Conservation (phyloP, 208 protist species). For the Crithidia brevicula region DNA sequence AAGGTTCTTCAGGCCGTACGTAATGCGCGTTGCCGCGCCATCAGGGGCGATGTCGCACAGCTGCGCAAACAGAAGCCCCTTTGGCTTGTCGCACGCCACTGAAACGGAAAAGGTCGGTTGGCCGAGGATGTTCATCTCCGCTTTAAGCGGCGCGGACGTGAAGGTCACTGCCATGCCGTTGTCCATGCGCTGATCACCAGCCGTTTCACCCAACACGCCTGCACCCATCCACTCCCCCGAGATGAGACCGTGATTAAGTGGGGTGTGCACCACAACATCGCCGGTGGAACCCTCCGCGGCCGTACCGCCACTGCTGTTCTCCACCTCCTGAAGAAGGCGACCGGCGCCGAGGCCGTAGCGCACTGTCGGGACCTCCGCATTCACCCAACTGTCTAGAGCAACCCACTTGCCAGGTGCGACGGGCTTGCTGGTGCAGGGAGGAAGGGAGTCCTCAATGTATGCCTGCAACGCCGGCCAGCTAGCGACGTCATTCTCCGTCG, state of each 20-base stretch:
- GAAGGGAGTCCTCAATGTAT: conserved; percentile 57
- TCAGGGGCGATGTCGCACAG: conserved; percentile 59
- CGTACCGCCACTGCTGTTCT: background rate
- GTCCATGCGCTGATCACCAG: conserved; percentile 69
- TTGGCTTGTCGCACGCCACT: conserved; percentile 54
- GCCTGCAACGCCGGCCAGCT: conserved; percentile 46
- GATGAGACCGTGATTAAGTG: conserved; percentile 65
- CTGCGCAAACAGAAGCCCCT: conserved; percentile 69
- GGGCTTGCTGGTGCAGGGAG: conserved; percentile 50
- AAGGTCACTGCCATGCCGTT: conserved; percentile 67
- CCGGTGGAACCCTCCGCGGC: no score
- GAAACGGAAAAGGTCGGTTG: conserved; percentile 49
- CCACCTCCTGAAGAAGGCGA: conserved; percentile 10
- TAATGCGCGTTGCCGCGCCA: conserved; percentile 58
- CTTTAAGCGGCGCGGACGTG: conserved; percentile 36
- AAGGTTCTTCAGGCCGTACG: conserved; percentile 63
- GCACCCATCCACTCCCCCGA: conserved; percentile 70
- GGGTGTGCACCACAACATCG: conserved; percentile 49
- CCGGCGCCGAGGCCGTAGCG: conserved; percentile 24
- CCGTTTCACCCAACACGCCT: conserved; percentile 57
- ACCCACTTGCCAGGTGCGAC: conserved; percentile 53
- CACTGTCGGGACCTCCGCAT: conserved; percentile 28
- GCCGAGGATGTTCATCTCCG: conserved; percentile 45
- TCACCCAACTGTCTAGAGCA: conserved; percentile 41
- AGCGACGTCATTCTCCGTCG: conserved; percentile 38